Evolutionary conservation across 768 basidiomycete genomes (phyloP).

Genomic region (Rhizopogon salebrosus): DNA sequence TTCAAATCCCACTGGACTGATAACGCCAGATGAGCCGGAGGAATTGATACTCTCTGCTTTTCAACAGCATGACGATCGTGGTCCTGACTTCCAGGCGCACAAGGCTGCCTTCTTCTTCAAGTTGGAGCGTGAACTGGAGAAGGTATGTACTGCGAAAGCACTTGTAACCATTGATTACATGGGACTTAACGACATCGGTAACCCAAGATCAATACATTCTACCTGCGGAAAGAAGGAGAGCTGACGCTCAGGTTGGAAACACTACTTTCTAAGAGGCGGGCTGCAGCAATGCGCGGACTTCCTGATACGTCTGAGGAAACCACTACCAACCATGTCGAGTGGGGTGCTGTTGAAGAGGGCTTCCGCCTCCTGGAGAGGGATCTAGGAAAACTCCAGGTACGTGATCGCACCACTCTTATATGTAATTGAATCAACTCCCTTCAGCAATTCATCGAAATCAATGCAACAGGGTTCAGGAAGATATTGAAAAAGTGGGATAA

Average conservation of each 20-base stretch:
- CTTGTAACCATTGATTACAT: slow-evolving; percentile 3
- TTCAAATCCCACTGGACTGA: slow-evolving; percentile 7
- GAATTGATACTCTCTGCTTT: slow-evolving; percentile 56
- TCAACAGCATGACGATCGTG: slow-evolving; percentile 65
- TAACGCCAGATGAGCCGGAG: slow-evolving; percentile 34
- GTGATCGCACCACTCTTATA: slow-evolving; percentile 8
- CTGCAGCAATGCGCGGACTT: slow-evolving; percentile 66
- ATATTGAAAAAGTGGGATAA: slow-evolving; percentile 99
- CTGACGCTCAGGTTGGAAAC: slow-evolving; percentile 89
- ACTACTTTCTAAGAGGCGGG: slow-evolving; percentile 87
- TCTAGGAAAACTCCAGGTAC: slow-evolving; percentile 89
- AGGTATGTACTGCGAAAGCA: slow-evolving; percentile 45
- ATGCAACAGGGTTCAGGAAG: slow-evolving; percentile 94
- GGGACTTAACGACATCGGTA: slow-evolving; percentile 2
- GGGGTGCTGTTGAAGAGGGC: slow-evolving; percentile 95
- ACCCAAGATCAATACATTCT: slow-evolving; percentile 91
- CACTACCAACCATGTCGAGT: slow-evolving; percentile 68
- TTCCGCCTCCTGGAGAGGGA: slow-evolving; percentile 93
- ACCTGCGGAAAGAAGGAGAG: slow-evolving; percentile 95
- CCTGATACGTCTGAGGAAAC: slow-evolving; percentile 63
- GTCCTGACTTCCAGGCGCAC: slow-evolving; percentile 88
- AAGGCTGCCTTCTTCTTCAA: slow-evolving; percentile 99
- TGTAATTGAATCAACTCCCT: slow-evolving; percentile 17
- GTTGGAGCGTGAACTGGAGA: slow-evolving; percentile 94
- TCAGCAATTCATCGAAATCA: slow-evolving; percentile 96